Base-by-base conservation (phyloP, 331 rosid species). In the Erythrophleum ivorense region DNA sequence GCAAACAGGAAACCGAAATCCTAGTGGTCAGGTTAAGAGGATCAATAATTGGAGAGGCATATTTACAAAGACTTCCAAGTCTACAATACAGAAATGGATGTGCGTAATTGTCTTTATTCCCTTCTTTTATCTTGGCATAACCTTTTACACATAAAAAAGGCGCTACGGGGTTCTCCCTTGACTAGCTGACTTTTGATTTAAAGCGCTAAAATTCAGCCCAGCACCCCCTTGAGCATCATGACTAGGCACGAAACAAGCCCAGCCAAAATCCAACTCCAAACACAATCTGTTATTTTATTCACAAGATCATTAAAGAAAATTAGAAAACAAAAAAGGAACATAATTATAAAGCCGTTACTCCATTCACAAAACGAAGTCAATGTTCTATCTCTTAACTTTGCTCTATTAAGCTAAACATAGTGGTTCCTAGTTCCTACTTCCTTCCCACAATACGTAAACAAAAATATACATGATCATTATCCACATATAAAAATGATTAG, bases 231-330 rank as follows among this genome's bases (percentile, higher is more conserved):
- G 54, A n/a, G 54, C 57, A 15, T 21, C 70, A 43, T 8, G 5
- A 18, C 24, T 43, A 85, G 9, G 79, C 82, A 45, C 46, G 6
- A 82, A 63, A 70, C 65, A 6, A 75, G n/a, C 19, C 62, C 82
- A 36, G 57, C 77, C 84, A 75, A 75, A 64, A 82, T 71, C 67
- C 36, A 75, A 38, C 77, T 79, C 88, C 88, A 82, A 18, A 46
- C 55, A 63, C 11, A 64, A 33, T 76, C 74, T 78, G 71, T 86
- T 70, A 83, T 52, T 53, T 73, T 80, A 55, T 62, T 50, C 84
- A 36, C 79, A 79, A 16, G 2, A 41, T 38, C 19, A 77, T 81
- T 68, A 49, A 50, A 29, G 5, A 52, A 15, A 1, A 3, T 29
- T 12, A 11, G 0, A 11, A 11, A 4, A 2, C 4, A 60, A 24